These are phyloP conservation scores for Cucumis melo DNA, from an alignment of 306 rosid genomes.

Conservation along the genomic window DNA sequence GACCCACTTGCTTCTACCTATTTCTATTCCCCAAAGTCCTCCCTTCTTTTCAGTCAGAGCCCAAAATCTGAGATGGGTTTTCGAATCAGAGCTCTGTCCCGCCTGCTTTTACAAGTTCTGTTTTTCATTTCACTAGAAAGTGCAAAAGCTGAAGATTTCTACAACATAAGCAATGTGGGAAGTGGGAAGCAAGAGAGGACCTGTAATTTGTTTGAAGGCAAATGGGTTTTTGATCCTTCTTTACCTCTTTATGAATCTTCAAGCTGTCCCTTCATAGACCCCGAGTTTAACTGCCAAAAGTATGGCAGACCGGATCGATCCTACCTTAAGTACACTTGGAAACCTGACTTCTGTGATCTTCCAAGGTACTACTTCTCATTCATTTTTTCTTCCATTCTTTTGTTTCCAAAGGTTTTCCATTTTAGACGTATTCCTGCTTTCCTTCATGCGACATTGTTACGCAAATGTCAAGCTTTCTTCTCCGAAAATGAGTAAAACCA, in stretches of 20 bases:
- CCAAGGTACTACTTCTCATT: background rate
- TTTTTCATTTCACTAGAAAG: background rate
- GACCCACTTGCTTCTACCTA: conserved; percentile 4
- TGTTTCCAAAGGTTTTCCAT: background rate
- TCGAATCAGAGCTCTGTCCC: background rate
- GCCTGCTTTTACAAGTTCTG: background rate
- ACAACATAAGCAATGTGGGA: background rate
- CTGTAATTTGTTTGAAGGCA: conserved; percentile 4
- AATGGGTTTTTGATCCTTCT: conserved; percentile 11
- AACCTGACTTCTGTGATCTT: conserved; percentile 4
- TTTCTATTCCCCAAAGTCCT: background rate
- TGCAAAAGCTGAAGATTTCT: background rate
- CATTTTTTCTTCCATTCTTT: background rate
- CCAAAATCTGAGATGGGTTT: conserved; percentile 11
- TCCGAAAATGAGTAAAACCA: background rate
- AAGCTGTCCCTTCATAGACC: conserved; percentile 9
- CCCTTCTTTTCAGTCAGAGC: background rate
- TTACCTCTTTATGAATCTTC: conserved; percentile 9
- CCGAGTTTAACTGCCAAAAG: conserved; percentile 11
- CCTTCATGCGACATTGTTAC: background rate
- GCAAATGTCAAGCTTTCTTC: background rate
- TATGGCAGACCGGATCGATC: conserved; percentile 10
- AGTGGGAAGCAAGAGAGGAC: background rate
- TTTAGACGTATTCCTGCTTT: background rate
- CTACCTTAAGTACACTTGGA: conserved; percentile 12